Evolutionary conservation across 164 flowering plant species (phyloP), one percentile per base, ranked within the genome.

Genomic region (Brasenia schreberi): DNA sequence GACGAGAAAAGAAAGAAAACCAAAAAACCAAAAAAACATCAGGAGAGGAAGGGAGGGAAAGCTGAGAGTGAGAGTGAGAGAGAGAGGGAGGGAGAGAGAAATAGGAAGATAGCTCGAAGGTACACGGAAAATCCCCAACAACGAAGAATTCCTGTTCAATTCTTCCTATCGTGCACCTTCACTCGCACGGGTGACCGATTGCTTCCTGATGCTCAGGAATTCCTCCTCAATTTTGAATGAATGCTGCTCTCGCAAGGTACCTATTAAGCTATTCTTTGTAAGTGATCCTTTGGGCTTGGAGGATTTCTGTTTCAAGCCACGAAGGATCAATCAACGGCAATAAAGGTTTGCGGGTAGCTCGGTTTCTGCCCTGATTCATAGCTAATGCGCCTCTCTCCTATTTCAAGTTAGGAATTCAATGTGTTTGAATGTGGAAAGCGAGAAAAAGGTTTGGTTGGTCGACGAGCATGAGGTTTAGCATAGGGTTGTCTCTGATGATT

Each of bases 51-150:
- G 39, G 3, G 39, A 33, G 39, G 39, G 39, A 33, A 33, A 33
- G 39, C 56, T 14, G 56, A 61, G 63, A 23, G 19, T 12, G 17
- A 11, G 18, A 18, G 9, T 16, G 14, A 56, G 18, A 61, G n/a
- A 3, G n/a, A 19, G 6, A 9, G 62, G 17, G 63, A 0, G 63
- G 5, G 27, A 60, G 27, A 19, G 63, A 60, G 27, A 60, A 60
- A 19, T 11, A 60, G 63, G 42, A 18, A 63, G 45, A 70, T 64
- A 69, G 64, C 61, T 43, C 61, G 59, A 68, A 52, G 59, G 33
- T 33, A 43, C 64, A 69, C 67, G 65, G 11, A 43, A 19, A 49
- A 43, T 11, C 49, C 17, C 66, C 39, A 33, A 4, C 39, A 33
- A 33, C 39, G 39, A 33, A 73, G 44, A 45, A 69, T 42, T 62